Evolutionary conservation across 2,329 filamentous ascomycete genomes (phyloP).

Genomic region (Chalaropsis ovoidea): DNA sequence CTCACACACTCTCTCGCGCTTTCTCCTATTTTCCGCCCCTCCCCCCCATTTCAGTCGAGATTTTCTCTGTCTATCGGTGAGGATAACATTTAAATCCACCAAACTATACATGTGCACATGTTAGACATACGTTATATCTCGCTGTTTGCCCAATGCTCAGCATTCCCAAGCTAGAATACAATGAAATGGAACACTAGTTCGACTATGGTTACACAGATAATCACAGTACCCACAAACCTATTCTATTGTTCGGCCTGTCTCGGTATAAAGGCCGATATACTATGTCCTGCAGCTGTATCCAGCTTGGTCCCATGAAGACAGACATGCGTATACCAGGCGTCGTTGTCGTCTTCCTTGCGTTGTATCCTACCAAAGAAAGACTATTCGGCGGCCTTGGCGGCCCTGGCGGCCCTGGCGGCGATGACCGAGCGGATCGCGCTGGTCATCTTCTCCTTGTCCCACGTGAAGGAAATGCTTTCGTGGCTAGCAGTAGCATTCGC

Average conservation of each 20-base stretch:
- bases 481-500: constrained; percentile 48
- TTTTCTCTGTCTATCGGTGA: too few species aligned
- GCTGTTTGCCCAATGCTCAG: too few species aligned
- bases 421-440: background rate
- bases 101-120: too few species aligned
- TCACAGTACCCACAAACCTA: too few species aligned
- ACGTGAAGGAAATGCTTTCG: constrained; percentile 47
- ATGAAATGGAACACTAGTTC: background rate
- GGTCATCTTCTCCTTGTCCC: constrained; percentile 10
- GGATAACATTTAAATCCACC: too few species aligned
- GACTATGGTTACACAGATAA: background rate
- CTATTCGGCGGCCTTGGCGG: background rate
- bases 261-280: too few species aligned
- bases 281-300: too few species aligned
- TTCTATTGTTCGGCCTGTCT: too few species aligned
- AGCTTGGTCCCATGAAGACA: too few species aligned
- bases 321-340: background rate
- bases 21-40: background rate
- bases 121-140: too few species aligned
- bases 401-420: too few species aligned
- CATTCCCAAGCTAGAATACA: too few species aligned
- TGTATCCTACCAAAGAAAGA: background rate
- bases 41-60: background rate
- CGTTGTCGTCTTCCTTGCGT: background rate
- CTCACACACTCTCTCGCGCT: background rate